A percentile compares a stretch with the other conserved stretches of the same genome.
These are phyloP conservation scores for Populus tremula DNA, from an alignment of 345 rosid species.

Conservation along the genomic window DNA sequence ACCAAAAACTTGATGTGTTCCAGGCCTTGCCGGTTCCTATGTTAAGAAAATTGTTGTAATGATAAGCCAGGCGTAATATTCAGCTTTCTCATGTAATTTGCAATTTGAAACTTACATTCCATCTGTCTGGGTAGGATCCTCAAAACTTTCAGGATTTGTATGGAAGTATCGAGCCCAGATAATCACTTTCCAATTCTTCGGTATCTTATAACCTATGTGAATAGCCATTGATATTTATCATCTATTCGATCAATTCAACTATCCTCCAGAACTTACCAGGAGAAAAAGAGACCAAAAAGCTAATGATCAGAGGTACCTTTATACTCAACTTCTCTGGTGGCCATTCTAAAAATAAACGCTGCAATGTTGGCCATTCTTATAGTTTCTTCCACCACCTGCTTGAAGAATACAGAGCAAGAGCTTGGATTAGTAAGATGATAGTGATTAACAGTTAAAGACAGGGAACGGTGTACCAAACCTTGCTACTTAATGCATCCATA, in stretches of 20 bases:
- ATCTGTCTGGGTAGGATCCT: conserved; percentile 47
- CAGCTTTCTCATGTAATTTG: too few species aligned
- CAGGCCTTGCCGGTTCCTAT: conserved; percentile 31
- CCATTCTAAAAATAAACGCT: conserved; percentile 14
- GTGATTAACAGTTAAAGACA: too few species aligned
- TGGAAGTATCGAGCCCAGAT: conserved; percentile 40
- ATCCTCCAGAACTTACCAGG: too few species aligned
- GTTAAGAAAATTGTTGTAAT: not conserved
- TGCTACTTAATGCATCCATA: not conserved
- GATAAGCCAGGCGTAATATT: not conserved
- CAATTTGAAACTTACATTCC: conserved; percentile 31
- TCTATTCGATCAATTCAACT: too few species aligned
- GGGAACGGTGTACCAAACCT: too few species aligned
- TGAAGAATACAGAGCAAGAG: not conserved
- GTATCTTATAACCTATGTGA: conserved; percentile 36
- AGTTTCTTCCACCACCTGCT: conserved; percentile 43
- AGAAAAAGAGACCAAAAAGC: too few species aligned
- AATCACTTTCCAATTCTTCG: conserved; percentile 42
- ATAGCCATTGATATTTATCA: too few species aligned
- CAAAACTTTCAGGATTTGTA: conserved; percentile 27
- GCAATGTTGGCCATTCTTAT: conserved; percentile 39
- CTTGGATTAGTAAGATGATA: not conserved
- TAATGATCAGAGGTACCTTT: conserved; percentile 16
- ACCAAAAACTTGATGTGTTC: conserved; percentile 38
- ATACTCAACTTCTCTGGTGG: conserved; percentile 28